Evolutionary conservation across 345 rosid species (phyloP).

Genomic region (Schrenkiella parvula): DNA sequence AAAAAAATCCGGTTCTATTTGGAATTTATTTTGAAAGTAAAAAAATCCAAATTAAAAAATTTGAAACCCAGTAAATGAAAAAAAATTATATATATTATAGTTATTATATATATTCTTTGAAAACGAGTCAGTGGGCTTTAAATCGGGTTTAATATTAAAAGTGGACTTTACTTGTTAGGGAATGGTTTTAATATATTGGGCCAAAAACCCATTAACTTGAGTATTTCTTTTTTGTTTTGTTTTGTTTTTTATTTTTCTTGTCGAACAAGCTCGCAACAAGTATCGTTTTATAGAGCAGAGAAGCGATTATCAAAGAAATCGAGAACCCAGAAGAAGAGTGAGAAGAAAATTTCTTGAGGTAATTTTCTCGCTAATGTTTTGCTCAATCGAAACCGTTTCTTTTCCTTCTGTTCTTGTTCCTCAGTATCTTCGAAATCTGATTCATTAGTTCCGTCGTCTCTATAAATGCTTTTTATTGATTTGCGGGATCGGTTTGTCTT

Average conservation of each 20-base stretch:
- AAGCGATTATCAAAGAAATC: slow-evolving; percentile 4
- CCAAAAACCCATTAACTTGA: neutral
- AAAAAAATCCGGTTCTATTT: too few relatives aligned
- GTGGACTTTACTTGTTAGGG: neutral
- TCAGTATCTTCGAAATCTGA: neutral
- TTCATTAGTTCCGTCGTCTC: neutral
- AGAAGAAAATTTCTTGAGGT: neutral
- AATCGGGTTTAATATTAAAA: neutral
- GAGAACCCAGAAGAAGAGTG: neutral
- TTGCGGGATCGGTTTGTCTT: neutral
- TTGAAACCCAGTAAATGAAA: too few relatives aligned
- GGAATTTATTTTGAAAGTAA: too few relatives aligned
- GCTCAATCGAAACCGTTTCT: neutral
- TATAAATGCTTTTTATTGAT: neutral
- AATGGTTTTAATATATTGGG: neutral
- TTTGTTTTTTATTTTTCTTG: neutral
- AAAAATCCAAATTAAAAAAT: neutral
- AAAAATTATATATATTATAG: too few relatives aligned
- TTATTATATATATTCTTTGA: neutral
- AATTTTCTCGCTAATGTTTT: neutral
- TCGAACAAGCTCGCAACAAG: slow-evolving; percentile 1
- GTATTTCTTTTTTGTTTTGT: neutral
- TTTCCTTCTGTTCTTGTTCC: neutral
- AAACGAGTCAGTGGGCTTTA: neutral
- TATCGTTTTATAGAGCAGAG: neutral